These are phyloP conservation scores for Schizothecium vesticola DNA, from an alignment of 495 filamentous ascomycete species.

Conservation along the genomic window DNA sequence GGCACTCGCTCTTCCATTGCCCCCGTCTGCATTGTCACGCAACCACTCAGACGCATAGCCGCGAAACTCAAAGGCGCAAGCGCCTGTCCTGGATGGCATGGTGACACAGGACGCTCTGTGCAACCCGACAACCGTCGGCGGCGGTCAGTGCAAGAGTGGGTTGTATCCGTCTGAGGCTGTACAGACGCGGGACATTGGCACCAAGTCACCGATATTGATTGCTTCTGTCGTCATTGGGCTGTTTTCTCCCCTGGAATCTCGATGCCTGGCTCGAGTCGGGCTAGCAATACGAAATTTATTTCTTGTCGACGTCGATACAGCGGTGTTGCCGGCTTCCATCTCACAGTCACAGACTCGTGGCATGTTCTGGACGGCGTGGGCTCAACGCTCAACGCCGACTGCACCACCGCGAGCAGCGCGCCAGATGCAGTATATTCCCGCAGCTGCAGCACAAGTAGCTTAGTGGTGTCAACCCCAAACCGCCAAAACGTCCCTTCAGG, in stretches of 20 bases:
- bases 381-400: not conserved
- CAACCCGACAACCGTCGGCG: not conserved
- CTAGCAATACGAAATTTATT: not conserved
- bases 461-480: not conserved
- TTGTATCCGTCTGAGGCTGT: not conserved
- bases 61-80: conserved; percentile 1
- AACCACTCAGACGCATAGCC: conserved; percentile 7
- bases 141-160: not conserved
- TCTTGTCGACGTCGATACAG: not conserved
- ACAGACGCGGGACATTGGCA: not conserved
- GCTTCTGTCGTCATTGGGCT: not conserved
- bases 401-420: not conserved
- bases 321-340: not conserved
- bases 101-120: not conserved
- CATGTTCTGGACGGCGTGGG: not conserved
- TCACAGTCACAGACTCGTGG: not conserved
- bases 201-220: not conserved
- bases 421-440: not conserved
- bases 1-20: not conserved
- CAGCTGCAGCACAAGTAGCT: not conserved
- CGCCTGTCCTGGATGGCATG: not conserved
- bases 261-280: not conserved
- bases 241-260: not conserved
- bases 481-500: not conserved
- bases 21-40: not conserved